Percentiles rank a stretch among this genome's conserved stretches.
Evolutionary conservation across 306 rosid genomes (phyloP).

Genomic region (Dalbergia cultrata): DNA sequence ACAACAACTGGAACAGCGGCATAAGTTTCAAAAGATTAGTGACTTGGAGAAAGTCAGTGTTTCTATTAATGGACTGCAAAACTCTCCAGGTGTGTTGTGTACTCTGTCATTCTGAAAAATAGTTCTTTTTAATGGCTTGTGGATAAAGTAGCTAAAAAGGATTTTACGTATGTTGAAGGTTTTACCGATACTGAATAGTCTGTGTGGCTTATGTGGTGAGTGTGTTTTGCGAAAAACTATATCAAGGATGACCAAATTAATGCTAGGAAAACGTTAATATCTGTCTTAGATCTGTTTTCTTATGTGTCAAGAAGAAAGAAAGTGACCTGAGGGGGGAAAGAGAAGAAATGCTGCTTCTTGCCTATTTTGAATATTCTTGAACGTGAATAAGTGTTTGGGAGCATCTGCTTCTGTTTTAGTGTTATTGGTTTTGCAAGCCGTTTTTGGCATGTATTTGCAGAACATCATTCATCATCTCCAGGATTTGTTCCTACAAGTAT

Average conservation of each 20-base stretch:
- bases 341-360: constrained; percentile 21
- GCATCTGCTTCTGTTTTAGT: constrained; percentile 11
- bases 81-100: constrained; percentile 68
- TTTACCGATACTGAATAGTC: not conserved
- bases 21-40: constrained; percentile 66
- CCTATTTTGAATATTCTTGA: constrained; percentile 41
- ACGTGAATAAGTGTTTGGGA: constrained; percentile 27
- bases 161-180: constrained; percentile 16
- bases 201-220: not conserved
- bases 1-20: constrained; percentile 59
- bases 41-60: constrained; percentile 59
- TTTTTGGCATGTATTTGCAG: constrained; percentile 30
- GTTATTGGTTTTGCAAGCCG: not conserved
- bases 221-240: not conserved
- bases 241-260: not conserved
- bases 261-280: too few species aligned
- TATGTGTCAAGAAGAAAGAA: constrained; percentile 1
- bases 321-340: not conserved
- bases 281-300: constrained; percentile 33
- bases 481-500: not conserved
- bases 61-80: constrained; percentile 56
- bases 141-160: constrained; percentile 36
- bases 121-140: constrained; percentile 13
- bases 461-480: constrained; percentile 6
- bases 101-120: constrained; percentile 21